A percentile compares a stretch with the other conserved stretches of the same genome.
These are phyloP conservation scores for Alternaria sp. DNA, from an alignment of 2,329 filamentous ascomycete genomes.

Conservation along the genomic window DNA sequence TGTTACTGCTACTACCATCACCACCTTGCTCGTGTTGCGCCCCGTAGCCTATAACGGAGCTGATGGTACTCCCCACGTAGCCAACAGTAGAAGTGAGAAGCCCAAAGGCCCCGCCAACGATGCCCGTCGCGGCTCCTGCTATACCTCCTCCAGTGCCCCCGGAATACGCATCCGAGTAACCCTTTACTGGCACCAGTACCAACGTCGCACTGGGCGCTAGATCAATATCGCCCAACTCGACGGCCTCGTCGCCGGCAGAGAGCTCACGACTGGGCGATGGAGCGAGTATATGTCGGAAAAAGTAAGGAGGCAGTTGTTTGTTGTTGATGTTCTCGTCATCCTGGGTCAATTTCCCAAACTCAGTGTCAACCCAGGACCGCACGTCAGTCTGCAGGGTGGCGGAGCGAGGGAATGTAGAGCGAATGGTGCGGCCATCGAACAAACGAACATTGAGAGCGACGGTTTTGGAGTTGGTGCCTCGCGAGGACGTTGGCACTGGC, in stretches of 20 bases:
- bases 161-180: conserved; percentile 66
- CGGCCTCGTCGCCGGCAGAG: conserved; percentile 74
- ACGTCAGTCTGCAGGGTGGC: conserved; percentile 71
- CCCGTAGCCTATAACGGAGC: conserved; percentile 37
- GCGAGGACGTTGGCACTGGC: conserved; percentile 25
- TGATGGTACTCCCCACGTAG: conserved; percentile 41
- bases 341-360: conserved; percentile 33
- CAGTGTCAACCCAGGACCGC: conserved; percentile 74
- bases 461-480: conserved; percentile 37
- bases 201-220: conserved; percentile 82
- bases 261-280: conserved; percentile 78
- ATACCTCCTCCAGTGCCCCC: conserved; percentile 38
- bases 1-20: background rate
- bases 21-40: conserved; percentile 11
- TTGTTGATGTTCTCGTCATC: conserved; percentile 30
- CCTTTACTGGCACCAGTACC: conserved; percentile 75
- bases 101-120: conserved; percentile 44
- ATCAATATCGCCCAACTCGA: conserved; percentile 71
- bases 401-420: conserved; percentile 71
- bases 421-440: conserved; percentile 82
- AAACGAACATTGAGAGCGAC: conserved; percentile 74
- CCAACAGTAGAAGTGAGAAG: conserved; percentile 45
- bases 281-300: conserved; percentile 82
- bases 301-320: conserved; percentile 65
- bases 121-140: conserved; percentile 39